Evolutionary conservation across 306 rosid genomes (phyloP).

Genomic region (Corylus heterophylla): DNA sequence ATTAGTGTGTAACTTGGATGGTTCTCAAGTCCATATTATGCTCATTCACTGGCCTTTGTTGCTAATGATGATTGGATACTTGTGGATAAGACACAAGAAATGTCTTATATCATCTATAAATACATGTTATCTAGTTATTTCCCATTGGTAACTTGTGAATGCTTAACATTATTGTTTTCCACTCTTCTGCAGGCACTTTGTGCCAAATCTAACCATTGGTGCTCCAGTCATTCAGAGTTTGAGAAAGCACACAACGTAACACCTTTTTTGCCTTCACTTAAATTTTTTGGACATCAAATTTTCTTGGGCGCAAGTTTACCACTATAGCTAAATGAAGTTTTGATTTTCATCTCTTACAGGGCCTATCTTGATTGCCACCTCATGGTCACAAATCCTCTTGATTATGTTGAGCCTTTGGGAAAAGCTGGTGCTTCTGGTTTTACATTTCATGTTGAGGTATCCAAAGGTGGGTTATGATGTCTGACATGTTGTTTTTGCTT

Average conservation of each 20-base stretch:
- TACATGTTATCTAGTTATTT: background rate
- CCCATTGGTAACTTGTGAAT: conserved; percentile 4
- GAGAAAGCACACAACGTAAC: conserved; percentile 89
- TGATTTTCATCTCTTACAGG: conserved; percentile 38
- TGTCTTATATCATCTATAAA: background rate
- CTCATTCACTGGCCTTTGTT: conserved; percentile 25
- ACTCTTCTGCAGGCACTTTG: conserved; percentile 69
- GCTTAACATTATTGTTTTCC: background rate
- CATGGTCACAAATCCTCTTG: conserved; percentile 93
- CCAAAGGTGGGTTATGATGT: conserved; percentile 60
- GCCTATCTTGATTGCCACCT: conserved; percentile 97
- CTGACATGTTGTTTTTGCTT: conserved; percentile 1
- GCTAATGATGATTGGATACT: conserved; percentile 19
- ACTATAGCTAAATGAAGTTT: conserved; percentile 14
- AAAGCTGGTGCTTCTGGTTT: conserved; percentile 97
- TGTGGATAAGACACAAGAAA: background rate
- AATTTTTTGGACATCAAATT: background rate
- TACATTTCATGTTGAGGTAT: conserved; percentile 84
- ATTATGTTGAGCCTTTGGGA: conserved; percentile 80
- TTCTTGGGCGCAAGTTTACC: conserved; percentile 16
- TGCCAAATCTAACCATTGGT: conserved; percentile 90
- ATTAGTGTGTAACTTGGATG: conserved; percentile 8
- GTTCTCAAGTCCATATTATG: conserved; percentile 1
- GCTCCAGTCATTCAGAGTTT: conserved; percentile 92
- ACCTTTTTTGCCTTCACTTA: conserved; percentile 19